phyloP scores from a whole-genome alignment of 1,139 yeast species.

The Yamadazyma membranifaciens region DNA sequence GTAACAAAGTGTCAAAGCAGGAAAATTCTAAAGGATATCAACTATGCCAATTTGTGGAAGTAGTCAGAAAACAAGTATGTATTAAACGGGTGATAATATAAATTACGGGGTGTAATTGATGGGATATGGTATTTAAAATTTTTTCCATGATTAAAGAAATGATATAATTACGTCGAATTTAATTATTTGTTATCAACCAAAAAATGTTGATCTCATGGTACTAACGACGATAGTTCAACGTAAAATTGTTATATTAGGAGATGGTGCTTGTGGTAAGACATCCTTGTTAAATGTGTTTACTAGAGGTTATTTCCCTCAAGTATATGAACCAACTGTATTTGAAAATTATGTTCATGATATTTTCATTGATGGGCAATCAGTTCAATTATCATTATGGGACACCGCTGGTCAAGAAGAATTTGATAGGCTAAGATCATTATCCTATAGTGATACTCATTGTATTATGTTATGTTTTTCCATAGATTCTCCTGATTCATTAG shows the following conservation, averaged over 20 bases:
- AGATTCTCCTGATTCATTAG: conserved; percentile 91
- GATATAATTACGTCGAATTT: not conserved
- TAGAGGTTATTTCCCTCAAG: conserved; percentile 96
- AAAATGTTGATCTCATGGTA: not conserved
- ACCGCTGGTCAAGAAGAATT: conserved; percentile 99
- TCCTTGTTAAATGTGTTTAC: conserved; percentile 86
- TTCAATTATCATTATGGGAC: conserved; percentile 94
- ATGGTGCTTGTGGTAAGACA: conserved; percentile 75
- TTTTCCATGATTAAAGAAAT: not conserved
- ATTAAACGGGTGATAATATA: not conserved
- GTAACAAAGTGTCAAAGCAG: not conserved
- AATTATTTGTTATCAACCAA: not conserved
- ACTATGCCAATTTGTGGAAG: conserved; percentile 72
- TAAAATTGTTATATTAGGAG: conserved; percentile 93
- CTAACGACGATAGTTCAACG: conserved; percentile 54
- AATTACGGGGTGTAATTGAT: too few species aligned
- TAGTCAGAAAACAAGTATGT: conserved; percentile 60
- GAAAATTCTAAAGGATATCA: conserved; percentile 3
- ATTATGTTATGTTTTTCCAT: conserved; percentile 95
- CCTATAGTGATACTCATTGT: conserved; percentile 94
- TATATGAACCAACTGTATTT: conserved; percentile 96
- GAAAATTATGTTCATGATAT: conserved; percentile 98
- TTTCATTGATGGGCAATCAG: conserved; percentile 90
- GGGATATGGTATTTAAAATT: too few species aligned
- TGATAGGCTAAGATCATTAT: conserved; percentile 83